phyloP scores from a whole-genome alignment of 2,329 filamentous ascomycete species.

The Juglanconis juglandina region DNA sequence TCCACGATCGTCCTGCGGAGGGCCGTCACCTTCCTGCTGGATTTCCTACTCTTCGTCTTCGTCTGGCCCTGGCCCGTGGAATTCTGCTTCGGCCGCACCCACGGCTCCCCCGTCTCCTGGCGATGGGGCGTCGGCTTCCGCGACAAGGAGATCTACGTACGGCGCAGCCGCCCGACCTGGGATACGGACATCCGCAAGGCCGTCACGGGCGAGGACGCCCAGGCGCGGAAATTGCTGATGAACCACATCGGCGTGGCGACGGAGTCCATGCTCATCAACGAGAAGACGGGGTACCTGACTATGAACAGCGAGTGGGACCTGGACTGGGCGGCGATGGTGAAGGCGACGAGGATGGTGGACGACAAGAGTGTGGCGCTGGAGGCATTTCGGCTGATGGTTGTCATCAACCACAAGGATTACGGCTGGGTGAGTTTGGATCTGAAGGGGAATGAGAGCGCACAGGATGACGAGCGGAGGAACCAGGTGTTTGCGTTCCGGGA shows the following conservation, averaged over 20 bases:
- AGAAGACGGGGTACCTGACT: conserved; percentile 84
- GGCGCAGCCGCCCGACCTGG: conserved; percentile 69
- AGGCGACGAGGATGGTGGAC: conserved; percentile 68
- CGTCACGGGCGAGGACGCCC: conserved; percentile 42
- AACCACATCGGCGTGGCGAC: conserved; percentile 66
- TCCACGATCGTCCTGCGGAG: conserved; percentile 56
- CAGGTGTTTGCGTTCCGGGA: conserved; percentile 82
- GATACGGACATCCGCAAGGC: conserved; percentile 56
- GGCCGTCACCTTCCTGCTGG: conserved; percentile 64
- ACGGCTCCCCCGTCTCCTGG: conserved; percentile 68
- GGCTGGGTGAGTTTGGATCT: conserved; percentile 70
- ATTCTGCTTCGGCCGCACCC: conserved; percentile 60
- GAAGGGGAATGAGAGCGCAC: conserved; percentile 38
- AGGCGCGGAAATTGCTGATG: conserved; percentile 56
- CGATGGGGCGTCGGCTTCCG: conserved; percentile 71
- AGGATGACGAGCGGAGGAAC: conserved; percentile 62
- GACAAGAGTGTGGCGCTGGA: conserved; percentile 56
- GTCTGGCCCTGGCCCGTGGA: conserved; percentile 71
- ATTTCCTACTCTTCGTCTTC: conserved; percentile 66
- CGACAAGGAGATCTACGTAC: conserved; percentile 76
- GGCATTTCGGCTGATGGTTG: conserved; percentile 68
- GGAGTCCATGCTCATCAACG: conserved; percentile 59
- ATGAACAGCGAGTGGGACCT: conserved; percentile 85
- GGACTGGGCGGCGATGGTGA: conserved; percentile 78
- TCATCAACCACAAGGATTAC: conserved; percentile 64